Conservation (phyloP, 805 yeast species). For the Starmerella bombi region DNA sequence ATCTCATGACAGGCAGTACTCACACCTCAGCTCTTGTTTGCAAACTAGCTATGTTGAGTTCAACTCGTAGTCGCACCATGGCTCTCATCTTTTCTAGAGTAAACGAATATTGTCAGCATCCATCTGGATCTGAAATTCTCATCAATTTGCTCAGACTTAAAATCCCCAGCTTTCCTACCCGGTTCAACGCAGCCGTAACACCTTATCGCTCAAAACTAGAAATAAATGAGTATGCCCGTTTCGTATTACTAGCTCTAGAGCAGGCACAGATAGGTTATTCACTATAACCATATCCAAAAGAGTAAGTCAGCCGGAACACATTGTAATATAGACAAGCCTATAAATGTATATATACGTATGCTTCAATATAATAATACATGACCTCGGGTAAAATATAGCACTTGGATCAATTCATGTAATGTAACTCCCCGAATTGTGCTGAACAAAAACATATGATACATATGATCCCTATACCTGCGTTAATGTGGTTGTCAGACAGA, state of each 20-base stretch:
- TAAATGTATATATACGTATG: too few relatives aligned
- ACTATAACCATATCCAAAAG: background rate
- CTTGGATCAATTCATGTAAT: too few relatives aligned
- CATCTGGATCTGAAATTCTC: constrained; percentile 8
- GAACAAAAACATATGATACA: too few relatives aligned
- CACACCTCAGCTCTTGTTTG: constrained; percentile 5
- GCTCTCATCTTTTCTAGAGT: constrained; percentile 13
- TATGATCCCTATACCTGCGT: too few relatives aligned
- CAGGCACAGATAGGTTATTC: background rate
- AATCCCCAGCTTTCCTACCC: constrained; percentile 20
- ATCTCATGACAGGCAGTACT: constrained; percentile 8
- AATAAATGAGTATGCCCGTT: constrained; percentile 2
- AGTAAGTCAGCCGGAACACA: background rate
- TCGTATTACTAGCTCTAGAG: constrained; percentile 6
- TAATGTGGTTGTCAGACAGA: too few relatives aligned
- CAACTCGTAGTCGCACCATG: constrained; percentile 15
- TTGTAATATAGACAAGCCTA: too few relatives aligned
- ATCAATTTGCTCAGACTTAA: constrained; percentile 11
- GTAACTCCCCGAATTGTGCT: too few relatives aligned
- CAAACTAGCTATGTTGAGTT: constrained; percentile 10
- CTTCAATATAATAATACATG: too few relatives aligned
- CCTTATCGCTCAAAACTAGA: constrained; percentile 4
- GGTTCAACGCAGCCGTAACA: constrained; percentile 11
- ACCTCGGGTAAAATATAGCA: too few relatives aligned
- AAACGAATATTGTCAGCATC: constrained; percentile 11